phyloP scores from a whole-genome alignment of 1,284 basidiomycete genomes.

The Fomitopsis betulina region DNA sequence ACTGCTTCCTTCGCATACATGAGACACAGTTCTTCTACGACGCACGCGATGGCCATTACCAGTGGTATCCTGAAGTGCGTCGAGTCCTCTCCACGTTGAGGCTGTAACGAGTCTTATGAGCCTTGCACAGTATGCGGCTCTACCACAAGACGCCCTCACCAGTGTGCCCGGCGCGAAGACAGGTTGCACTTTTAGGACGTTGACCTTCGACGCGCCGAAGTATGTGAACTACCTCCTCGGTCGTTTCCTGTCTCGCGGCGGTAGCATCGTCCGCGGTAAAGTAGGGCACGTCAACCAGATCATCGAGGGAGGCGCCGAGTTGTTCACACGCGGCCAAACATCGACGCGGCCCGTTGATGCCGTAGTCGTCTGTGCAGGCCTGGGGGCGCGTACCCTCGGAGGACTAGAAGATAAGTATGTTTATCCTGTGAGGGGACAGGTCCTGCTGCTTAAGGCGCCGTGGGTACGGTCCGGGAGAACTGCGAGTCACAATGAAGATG shows the following conservation, averaged over 20 bases:
- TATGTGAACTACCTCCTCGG: slow-evolving; percentile 67
- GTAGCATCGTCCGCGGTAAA: slow-evolving; percentile 47
- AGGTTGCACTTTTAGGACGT: slow-evolving; percentile 56
- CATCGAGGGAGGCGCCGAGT: slow-evolving; percentile 48
- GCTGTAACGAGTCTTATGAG: not conserved
- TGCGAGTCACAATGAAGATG: not conserved
- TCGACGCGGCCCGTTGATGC: slow-evolving; percentile 33
- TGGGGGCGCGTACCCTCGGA: slow-evolving; percentile 44
- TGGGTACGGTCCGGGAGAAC: slow-evolving; percentile 33
- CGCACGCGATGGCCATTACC: slow-evolving; percentile 39
- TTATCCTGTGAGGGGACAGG: slow-evolving; percentile 51
- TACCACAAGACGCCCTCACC: slow-evolving; percentile 40
- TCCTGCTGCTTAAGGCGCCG: slow-evolving; percentile 43
- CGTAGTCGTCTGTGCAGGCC: slow-evolving; percentile 64
- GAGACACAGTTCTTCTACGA: slow-evolving; percentile 59
- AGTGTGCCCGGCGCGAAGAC: slow-evolving; percentile 31
- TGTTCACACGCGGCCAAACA: slow-evolving; percentile 29
- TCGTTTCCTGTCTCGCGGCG: slow-evolving; percentile 58
- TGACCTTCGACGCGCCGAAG: slow-evolving; percentile 64
- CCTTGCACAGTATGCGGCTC: slow-evolving; percentile 40
- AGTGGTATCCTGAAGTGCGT: slow-evolving; percentile 61
- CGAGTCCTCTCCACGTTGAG: not conserved
- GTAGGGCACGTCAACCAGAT: slow-evolving; percentile 66
- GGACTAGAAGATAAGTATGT: slow-evolving; percentile 43
- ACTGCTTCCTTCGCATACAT: slow-evolving; percentile 55